Conservation (phyloP, 2,329 filamentous ascomycete species). For the Sporothrix pseudoabietina region DNA sequence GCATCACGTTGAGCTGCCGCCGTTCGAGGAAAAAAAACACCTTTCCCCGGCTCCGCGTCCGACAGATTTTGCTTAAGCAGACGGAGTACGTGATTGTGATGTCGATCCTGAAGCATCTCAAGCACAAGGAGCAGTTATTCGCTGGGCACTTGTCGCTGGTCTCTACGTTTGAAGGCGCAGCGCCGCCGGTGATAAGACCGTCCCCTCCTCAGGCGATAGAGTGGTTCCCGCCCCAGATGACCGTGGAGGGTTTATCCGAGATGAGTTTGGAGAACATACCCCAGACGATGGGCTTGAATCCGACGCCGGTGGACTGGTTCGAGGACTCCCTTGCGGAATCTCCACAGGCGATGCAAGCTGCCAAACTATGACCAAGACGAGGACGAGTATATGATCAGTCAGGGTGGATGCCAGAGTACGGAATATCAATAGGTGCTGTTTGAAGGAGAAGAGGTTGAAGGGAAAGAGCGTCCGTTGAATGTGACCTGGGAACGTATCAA, state of each 20-base stretch:
- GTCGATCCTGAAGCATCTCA: not conserved
- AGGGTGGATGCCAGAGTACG: not conserved
- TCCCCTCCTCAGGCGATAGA: too few relatives aligned
- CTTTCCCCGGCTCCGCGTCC: not conserved
- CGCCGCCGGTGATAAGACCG: too few relatives aligned
- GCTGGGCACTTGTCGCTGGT: not conserved
- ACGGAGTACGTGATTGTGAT: too few relatives aligned
- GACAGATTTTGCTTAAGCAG: not conserved
- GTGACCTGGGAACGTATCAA: not conserved
- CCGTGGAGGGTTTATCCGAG: too few relatives aligned
- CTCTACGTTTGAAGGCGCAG: not conserved
- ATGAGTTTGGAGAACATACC: too few relatives aligned
- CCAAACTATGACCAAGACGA: not conserved
- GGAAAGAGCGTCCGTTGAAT: not conserved
- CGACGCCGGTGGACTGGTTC: too few relatives aligned
- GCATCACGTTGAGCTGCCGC: not conserved
- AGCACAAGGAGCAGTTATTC: not conserved
- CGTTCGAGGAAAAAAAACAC: not conserved
- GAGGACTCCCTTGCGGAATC: too few relatives aligned
- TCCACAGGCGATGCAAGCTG: too few relatives aligned
- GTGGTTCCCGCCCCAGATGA: too few relatives aligned
- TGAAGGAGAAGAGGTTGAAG: too few relatives aligned
- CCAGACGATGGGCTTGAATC: too few relatives aligned
- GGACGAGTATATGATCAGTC: not conserved
- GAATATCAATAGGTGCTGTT: not conserved